Evolutionary conservation across 75 land plant species (phyloP).

Genomic region (Isoetes taiwanensis): DNA sequence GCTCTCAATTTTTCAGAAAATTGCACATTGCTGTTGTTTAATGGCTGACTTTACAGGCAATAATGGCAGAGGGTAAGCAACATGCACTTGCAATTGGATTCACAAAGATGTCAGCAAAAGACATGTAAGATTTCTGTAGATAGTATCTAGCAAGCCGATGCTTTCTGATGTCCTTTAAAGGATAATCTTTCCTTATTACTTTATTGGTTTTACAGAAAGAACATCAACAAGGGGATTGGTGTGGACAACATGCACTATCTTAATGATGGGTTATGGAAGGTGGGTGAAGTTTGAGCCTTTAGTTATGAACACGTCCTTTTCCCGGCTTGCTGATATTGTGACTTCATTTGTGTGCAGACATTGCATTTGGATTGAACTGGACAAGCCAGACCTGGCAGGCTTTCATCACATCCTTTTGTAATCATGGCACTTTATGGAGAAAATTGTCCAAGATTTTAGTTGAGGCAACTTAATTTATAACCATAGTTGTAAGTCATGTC

Average conservation of each 20-base stretch:
- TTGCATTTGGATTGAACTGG: no score
- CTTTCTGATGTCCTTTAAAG: neutral
- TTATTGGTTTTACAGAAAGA: conserved; percentile 42
- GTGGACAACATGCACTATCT: conserved; percentile 98
- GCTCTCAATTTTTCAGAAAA: neutral
- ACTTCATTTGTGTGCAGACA: no score
- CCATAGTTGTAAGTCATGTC: no score
- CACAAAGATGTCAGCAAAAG: conserved; percentile 94
- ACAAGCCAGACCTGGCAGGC: no score
- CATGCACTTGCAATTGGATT: conserved; percentile 99
- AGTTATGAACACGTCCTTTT: no score
- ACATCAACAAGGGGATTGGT: conserved; percentile 90
- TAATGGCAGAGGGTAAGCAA: conserved; percentile 98
- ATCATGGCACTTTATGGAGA: no score
- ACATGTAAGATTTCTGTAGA: conserved; percentile 50
- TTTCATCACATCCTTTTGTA: no score
- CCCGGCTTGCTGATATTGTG: no score
- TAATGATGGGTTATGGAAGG: conserved; percentile 99
- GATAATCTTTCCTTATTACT: no score
- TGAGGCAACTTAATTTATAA: no score
- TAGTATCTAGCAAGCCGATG: neutral
- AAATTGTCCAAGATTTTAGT: no score
- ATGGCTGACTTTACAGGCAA: conserved; percentile 39
- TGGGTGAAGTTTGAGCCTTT: no score
- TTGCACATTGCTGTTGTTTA: neutral